A percentile compares a stretch with the other conserved stretches of the same genome.
Conservation (phyloP, 371 early-diverging fungal species). For the Blakeslea trispora region DNA sequence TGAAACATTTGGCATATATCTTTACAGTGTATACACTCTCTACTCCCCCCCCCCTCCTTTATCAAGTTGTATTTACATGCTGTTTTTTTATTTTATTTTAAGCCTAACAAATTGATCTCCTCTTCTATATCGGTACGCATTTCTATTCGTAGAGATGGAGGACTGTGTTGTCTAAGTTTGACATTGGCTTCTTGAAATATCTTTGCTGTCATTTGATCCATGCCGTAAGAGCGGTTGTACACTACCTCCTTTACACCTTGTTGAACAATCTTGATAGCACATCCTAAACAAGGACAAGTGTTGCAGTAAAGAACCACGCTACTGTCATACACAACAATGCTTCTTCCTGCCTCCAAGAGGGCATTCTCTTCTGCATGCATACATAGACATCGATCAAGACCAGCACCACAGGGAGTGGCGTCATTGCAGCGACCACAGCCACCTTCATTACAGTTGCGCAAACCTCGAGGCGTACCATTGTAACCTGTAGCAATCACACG, state of each 20-base stretch:
- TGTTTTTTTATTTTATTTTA: slow-evolving; percentile 20
- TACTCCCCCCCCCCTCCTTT: too few relatives aligned
- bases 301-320: slow-evolving; percentile 89
- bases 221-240: slow-evolving; percentile 84
- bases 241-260: slow-evolving; percentile 92
- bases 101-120: slow-evolving; percentile 11
- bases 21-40: too few relatives aligned
- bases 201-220: slow-evolving; percentile 83
- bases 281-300: slow-evolving; percentile 88
- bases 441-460: slow-evolving; percentile 93
- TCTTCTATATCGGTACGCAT: slow-evolving; percentile 32
- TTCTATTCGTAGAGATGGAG: slow-evolving; percentile 53
- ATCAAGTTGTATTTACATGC: too few relatives aligned
- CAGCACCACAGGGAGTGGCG: slow-evolving; percentile 73
- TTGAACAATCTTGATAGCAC: slow-evolving; percentile 97
- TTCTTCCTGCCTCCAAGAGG: slow-evolving; percentile 91
- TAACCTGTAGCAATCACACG: slow-evolving; percentile 97
- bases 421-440: slow-evolving; percentile 95
- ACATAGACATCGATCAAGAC: slow-evolving; percentile 91
- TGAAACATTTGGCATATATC: too few relatives aligned
- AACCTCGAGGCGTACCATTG: slow-evolving; percentile 95
- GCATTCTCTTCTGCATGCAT: slow-evolving; percentile 99
- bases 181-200: slow-evolving; percentile 85
- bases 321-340: slow-evolving; percentile 65
- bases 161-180: slow-evolving; percentile 75